A percentile compares a stretch with the other conserved stretches of the same genome.
Evolutionary conservation across 768 basidiomycete genomes (phyloP).

Genomic region (Russula vinacea): DNA sequence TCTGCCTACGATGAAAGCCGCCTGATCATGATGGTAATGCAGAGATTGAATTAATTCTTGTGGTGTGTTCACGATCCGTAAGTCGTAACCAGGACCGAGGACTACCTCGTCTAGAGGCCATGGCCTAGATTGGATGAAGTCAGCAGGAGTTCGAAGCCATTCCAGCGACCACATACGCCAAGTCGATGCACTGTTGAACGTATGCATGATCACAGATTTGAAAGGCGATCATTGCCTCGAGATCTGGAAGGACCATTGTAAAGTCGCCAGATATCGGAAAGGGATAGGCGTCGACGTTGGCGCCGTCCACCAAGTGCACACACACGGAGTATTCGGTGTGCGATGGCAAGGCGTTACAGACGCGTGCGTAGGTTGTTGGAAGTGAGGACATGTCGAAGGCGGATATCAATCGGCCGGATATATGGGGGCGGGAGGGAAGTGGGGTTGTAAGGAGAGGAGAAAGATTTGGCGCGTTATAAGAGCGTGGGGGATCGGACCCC

Average conservation of each 20-base stretch:
- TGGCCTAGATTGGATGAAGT: not conserved
- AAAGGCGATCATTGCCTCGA: not conserved
- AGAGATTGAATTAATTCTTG: not conserved
- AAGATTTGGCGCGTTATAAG: conserved; percentile 14
- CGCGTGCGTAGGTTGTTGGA: not conserved
- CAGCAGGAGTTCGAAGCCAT: not conserved
- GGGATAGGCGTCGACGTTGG: not conserved
- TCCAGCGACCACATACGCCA: conserved; percentile 4
- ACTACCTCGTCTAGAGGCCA: not conserved
- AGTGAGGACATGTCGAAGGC: not conserved
- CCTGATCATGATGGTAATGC: not conserved
- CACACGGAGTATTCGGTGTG: not conserved
- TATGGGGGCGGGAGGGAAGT: conserved; percentile 1
- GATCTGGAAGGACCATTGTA: accelerated
- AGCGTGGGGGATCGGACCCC: not conserved
- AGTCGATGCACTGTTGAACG: not conserved
- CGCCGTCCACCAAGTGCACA: not conserved
- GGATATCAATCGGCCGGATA: not conserved
- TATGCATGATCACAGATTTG: not conserved
- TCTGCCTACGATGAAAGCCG: conserved; percentile 16
- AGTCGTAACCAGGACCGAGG: not conserved
- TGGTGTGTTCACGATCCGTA: not conserved
- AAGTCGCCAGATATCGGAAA: not conserved
- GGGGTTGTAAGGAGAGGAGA: conserved; percentile 13
- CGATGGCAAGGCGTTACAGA: not conserved